Percentiles rank a stretch among this genome's conserved stretches.
These are phyloP conservation scores for Metahyphopichia silvanorum DNA, from an alignment of 805 yeast genomes.

Conservation along the genomic window DNA sequence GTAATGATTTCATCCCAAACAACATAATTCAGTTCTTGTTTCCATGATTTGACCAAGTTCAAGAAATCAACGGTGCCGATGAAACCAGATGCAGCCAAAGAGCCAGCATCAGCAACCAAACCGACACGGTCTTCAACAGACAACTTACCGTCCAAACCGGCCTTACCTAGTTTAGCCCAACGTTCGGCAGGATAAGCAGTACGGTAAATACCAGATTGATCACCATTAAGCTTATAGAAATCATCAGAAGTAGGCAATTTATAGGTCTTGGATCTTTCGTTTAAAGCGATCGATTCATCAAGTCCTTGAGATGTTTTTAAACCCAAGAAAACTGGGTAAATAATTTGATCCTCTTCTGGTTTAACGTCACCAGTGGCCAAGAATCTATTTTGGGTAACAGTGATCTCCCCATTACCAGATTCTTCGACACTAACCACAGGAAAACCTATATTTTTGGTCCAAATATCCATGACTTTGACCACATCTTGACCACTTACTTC, in stretches of 20 bases:
- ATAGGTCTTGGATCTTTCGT: slow-evolving; percentile 39
- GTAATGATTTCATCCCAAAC: slow-evolving; percentile 64
- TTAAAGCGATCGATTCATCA: slow-evolving; percentile 57
- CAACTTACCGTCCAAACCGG: slow-evolving; percentile 54
- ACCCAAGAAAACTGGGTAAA: slow-evolving; percentile 72
- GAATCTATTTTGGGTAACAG: slow-evolving; percentile 69
- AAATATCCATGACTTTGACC: slow-evolving; percentile 66
- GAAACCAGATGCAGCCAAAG: slow-evolving; percentile 69
- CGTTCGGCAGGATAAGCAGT: slow-evolving; percentile 68
- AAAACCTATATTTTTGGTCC: slow-evolving; percentile 79
- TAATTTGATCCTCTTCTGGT: slow-evolving; percentile 65
- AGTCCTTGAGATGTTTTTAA: slow-evolving; percentile 56
- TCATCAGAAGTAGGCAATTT: slow-evolving; percentile 36
- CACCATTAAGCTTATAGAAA: slow-evolving; percentile 69
- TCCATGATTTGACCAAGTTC: slow-evolving; percentile 58
- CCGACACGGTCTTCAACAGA: slow-evolving; percentile 79
- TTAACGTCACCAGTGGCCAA: slow-evolving; percentile 75
- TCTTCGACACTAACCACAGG: slow-evolving; percentile 71
- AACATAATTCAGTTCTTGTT: slow-evolving; percentile 55
- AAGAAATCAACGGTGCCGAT: slow-evolving; percentile 61
- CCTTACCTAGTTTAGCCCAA: slow-evolving; percentile 64
- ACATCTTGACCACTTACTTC: slow-evolving; percentile 74
- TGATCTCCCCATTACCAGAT: slow-evolving; percentile 43
- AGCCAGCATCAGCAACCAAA: slow-evolving; percentile 73
- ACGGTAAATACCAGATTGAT: slow-evolving; percentile 73